These are phyloP conservation scores for Penicillium bialowiezense DNA, from an alignment of 495 filamentous ascomycete species.

Conservation along the genomic window DNA sequence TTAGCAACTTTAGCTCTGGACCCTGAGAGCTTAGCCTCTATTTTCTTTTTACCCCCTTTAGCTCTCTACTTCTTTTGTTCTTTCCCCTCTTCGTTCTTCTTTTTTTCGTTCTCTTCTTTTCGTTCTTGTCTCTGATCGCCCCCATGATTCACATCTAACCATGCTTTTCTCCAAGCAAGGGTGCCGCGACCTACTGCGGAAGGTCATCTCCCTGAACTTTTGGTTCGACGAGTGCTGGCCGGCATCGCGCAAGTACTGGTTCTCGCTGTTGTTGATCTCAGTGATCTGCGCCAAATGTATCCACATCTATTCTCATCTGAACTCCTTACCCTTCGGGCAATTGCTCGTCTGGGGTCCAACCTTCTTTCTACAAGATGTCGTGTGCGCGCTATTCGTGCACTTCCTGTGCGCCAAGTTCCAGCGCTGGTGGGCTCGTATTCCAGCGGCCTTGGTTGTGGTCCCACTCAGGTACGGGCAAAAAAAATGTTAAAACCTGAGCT, in stretches of 20 bases:
- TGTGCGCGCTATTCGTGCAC: slow-evolving; percentile 25
- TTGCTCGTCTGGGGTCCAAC: slow-evolving; percentile 40
- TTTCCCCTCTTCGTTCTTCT: too few species aligned
- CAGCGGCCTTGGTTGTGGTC: slow-evolving; percentile 20
- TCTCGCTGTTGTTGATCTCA: slow-evolving; percentile 32
- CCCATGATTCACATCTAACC: too few species aligned
- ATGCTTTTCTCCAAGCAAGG: too few species aligned
- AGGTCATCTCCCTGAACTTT: slow-evolving; percentile 15
- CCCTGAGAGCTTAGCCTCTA: too few species aligned
- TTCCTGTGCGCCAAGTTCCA: slow-evolving; percentile 22
- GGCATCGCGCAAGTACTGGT: slow-evolving; percentile 33
- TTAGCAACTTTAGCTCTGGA: too few species aligned
- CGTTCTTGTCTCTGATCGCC: too few species aligned
- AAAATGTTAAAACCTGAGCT: too few species aligned
- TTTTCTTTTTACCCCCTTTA: too few species aligned
- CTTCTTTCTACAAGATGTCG: slow-evolving; percentile 39
- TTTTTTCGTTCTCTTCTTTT: too few species aligned
- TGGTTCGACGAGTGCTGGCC: slow-evolving; percentile 34
- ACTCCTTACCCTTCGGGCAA: slow-evolving; percentile 27
- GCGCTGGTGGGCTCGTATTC: slow-evolving; percentile 20
- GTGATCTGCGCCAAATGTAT: slow-evolving; percentile 35
- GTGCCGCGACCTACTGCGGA: slow-evolving; percentile 1
- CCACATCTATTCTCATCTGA: slow-evolving; percentile 38
- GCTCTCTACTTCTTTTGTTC: too few species aligned
- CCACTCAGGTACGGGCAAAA: slow-evolving; percentile 35